These are phyloP conservation scores for Fusarium sp. DNA, from an alignment of 2,329 filamentous ascomycete genomes.

Conservation along the genomic window DNA sequence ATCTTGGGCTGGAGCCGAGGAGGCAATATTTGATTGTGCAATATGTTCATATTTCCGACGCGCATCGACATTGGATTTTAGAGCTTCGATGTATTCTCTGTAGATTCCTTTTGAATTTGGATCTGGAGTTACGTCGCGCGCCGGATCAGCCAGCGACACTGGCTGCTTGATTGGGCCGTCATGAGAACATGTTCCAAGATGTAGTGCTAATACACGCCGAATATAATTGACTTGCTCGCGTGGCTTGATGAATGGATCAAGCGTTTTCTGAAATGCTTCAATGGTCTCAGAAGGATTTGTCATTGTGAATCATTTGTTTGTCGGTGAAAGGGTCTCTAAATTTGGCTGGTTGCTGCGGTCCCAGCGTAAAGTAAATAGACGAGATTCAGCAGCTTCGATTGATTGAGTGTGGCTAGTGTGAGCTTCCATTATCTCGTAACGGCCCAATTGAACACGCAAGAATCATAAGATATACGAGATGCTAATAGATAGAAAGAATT, in stretches of 20 bases:
- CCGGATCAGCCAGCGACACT: slow-evolving; percentile 62
- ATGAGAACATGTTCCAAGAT: slow-evolving; percentile 64
- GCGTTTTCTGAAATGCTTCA: slow-evolving; percentile 57
- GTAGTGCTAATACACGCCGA: slow-evolving; percentile 66
- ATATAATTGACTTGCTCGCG: slow-evolving; percentile 70
- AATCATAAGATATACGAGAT: neutral
- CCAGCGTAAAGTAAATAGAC: slow-evolving; percentile 36
- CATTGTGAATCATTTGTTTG: slow-evolving; percentile 48
- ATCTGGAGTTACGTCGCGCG: slow-evolving; percentile 53
- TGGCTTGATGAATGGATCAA: slow-evolving; percentile 68
- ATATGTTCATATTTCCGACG: slow-evolving; percentile 61
- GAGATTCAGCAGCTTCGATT: slow-evolving; percentile 23
- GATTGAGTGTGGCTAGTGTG: slow-evolving; percentile 32
- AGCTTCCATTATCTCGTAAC: neutral
- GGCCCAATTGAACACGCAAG: neutral
- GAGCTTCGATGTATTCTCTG: slow-evolving; percentile 67
- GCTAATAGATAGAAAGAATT: neutral
- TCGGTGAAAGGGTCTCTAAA: slow-evolving; percentile 17
- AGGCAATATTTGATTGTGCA: slow-evolving; percentile 44
- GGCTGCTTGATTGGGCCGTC: slow-evolving; percentile 60
- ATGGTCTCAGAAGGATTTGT: slow-evolving; percentile 51
- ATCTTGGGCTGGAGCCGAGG: slow-evolving; percentile 38
- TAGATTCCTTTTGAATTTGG: slow-evolving; percentile 62
- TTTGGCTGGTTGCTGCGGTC: slow-evolving; percentile 28
- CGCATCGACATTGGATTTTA: slow-evolving; percentile 66